Base-by-base conservation (phyloP, 179 eudicot species). In the Amaranthus tricolor region DNA sequence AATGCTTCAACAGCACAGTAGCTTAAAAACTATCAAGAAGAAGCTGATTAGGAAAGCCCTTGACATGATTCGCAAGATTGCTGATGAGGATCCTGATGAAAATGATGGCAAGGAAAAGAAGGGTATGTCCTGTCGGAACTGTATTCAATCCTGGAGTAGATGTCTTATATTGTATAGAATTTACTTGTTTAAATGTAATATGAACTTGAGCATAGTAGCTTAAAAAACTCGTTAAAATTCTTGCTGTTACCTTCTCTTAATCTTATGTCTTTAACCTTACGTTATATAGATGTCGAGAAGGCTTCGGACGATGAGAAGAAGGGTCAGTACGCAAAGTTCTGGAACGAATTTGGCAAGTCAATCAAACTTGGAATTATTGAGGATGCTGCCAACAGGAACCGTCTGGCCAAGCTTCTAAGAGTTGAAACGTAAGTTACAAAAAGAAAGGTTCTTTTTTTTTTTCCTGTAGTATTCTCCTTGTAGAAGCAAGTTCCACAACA, bases 271-370 rank as follows among this genome's bases (percentile, higher is more conserved):
- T 16, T 1, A 14, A 15, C 9, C 58, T 9, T 77, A 7, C 44
- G 49, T 43, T 82, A 76, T 31, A 31, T 87, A 94, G 98, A 90
- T 75, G 84, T 89, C 67, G 95, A 92, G 83, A 89, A 89, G 81
- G 85, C 97, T 43, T 78, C 78, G 62, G 96, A 31, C 40, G 40
- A 73, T 83, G 98, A 89, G 83, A 94, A 94, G 88, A 92, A 89
- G 82, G 97, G 98, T 55, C 89, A 90, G 52, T 94, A 94, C 65
- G 71, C 95, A 0, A 94, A 84, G 86, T 94, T 94, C 89, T 94
- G 97, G 98, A 94, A 92, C 77, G 97, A 92, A 80, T 94, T 92
- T 87, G 98, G 98, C 80, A 94, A 94, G 87, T 94, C 98, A 53
- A 85, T 94, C 68, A 94, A 94, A 81, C 98, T 94, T 73, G 98